phyloP scores from a whole-genome alignment of 2,329 filamentous ascomycete genomes.

The Helotiales sp. region DNA sequence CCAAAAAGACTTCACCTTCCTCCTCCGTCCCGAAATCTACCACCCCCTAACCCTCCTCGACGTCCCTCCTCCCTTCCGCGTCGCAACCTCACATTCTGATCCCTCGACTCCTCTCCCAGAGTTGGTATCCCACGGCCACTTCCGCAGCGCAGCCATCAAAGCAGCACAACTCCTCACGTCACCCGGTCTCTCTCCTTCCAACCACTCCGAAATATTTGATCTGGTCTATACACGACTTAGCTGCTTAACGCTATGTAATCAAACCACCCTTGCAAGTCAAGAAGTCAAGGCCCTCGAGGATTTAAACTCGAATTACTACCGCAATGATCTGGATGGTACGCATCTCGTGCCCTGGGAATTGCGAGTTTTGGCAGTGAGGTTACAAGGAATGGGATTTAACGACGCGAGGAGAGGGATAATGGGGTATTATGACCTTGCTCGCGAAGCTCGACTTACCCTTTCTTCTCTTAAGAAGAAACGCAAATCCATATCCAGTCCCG shows the following conservation, averaged over 20 bases:
- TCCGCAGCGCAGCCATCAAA: slow-evolving; percentile 73
- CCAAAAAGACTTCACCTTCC: slow-evolving; percentile 76
- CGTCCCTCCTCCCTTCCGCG: slow-evolving; percentile 66
- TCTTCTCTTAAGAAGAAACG: slow-evolving; percentile 42
- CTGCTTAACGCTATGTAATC: slow-evolving; percentile 77
- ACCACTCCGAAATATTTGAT: slow-evolving; percentile 68
- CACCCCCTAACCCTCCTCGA: slow-evolving; percentile 71
- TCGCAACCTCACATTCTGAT: slow-evolving; percentile 62
- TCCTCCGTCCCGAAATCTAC: slow-evolving; percentile 79
- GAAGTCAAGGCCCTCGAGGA: slow-evolving; percentile 66
- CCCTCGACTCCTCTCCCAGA: slow-evolving; percentile 64
- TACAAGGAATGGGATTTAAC: slow-evolving; percentile 83
- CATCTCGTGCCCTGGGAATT: slow-evolving; percentile 87
- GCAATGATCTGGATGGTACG: slow-evolving; percentile 50
- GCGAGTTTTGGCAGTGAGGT: slow-evolving; percentile 75
- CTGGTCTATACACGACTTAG: slow-evolving; percentile 80
- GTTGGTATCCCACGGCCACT: slow-evolving; percentile 73
- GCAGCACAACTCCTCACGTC: slow-evolving; percentile 62
- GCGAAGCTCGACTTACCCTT: slow-evolving; percentile 69
- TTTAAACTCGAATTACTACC: slow-evolving; percentile 56
- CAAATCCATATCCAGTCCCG: too few species aligned
- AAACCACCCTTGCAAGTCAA: slow-evolving; percentile 66
- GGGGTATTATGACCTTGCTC: slow-evolving; percentile 84
- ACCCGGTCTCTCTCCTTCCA: slow-evolving; percentile 49
- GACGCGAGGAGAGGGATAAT: slow-evolving; percentile 84